A percentile compares a stretch with the other conserved stretches of the same genome.
Evolutionary conservation across 192 early-diverging fungal genomes (phyloP).

Genomic region (Backusella macrospora): DNA sequence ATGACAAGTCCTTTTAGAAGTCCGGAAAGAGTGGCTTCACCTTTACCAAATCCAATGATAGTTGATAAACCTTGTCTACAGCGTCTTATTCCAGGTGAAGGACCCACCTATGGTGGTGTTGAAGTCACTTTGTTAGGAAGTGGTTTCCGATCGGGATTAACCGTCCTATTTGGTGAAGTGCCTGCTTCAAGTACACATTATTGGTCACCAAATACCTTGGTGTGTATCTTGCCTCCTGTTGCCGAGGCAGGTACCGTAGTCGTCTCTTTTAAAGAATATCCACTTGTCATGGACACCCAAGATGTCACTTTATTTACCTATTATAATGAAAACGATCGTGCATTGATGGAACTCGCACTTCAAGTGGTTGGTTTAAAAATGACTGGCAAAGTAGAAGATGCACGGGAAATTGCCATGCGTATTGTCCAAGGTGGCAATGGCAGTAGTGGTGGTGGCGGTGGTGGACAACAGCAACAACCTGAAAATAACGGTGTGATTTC

Average conservation of each 20-base stretch:
- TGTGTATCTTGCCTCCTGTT: conserved; percentile 77
- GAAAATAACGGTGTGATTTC: conserved; percentile 32
- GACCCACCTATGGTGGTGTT: conserved; percentile 76
- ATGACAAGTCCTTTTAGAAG: conserved; percentile 17
- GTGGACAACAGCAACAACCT: conserved; percentile 28
- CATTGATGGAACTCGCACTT: conserved; percentile 79
- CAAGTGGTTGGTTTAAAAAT: conserved; percentile 77
- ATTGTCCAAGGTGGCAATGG: conserved; percentile 48
- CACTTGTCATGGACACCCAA: conserved; percentile 34
- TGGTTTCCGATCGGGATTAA: conserved; percentile 72
- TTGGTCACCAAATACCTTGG: conserved; percentile 69
- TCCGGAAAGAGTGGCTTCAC: neutral
- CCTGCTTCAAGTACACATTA: conserved; percentile 71
- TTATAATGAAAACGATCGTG: conserved; percentile 72
- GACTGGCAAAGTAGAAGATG: conserved; percentile 67
- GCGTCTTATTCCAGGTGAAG: conserved; percentile 74
- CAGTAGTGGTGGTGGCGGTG: neutral
- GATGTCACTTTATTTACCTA: conserved; percentile 52
- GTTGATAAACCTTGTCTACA: conserved; percentile 30
- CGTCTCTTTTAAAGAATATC: conserved; percentile 46
- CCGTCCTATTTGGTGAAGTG: conserved; percentile 71
- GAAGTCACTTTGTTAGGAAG: conserved; percentile 75
- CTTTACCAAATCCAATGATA: neutral
- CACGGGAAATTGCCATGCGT: conserved; percentile 63
- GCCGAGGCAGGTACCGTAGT: conserved; percentile 65